Percentiles rank a stretch among this genome's conserved stretches.
Evolutionary conservation across 495 filamentous ascomycete genomes (phyloP).

Genomic region (Talaromyces nanjingensis): DNA sequence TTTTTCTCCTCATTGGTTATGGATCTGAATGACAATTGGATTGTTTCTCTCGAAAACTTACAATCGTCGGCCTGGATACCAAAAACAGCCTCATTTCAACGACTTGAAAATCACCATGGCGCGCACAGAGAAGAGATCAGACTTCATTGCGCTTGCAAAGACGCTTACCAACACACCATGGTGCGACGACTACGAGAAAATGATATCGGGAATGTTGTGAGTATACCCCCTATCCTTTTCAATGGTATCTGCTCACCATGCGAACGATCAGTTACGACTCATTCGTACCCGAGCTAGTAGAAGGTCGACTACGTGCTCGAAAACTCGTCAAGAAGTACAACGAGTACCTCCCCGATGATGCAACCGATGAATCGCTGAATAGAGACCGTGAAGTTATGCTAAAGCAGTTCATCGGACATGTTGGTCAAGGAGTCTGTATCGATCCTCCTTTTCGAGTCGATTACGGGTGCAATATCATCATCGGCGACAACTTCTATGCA

Average conservation of each 20-base stretch:
- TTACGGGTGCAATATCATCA: constrained; percentile 36
- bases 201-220: constrained; percentile 41
- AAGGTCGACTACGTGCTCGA: constrained; percentile 23
- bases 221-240: constrained; percentile 2
- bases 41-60: neutral
- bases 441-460: constrained; percentile 35
- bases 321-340: constrained; percentile 26
- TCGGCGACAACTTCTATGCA: constrained; percentile 34
- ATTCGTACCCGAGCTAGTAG: constrained; percentile 18
- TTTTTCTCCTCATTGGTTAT: neutral
- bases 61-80: neutral
- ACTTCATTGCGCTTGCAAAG: constrained; percentile 21
- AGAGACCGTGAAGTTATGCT: constrained; percentile 17
- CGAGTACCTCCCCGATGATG: constrained; percentile 25
- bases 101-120: constrained; percentile 19
- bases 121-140: constrained; percentile 21
- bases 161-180: constrained; percentile 24
- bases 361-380: constrained; percentile 13
- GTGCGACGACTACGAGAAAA: constrained; percentile 39
- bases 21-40: neutral
- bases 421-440: constrained; percentile 23
- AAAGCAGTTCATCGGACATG: constrained; percentile 18
- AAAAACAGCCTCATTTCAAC: neutral
- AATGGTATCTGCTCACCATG: neutral
- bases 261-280: constrained; percentile 18